These are phyloP conservation scores for cucumber (Cucumis sativus) DNA, from an alignment of 306 rosid genomes.

Conservation along the genomic window Cucumber_9930_V3 NC_026655.2:3531001-3531500, in stretches of 20 bases:
- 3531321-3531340: background rate
- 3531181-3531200: constrained; percentile 31
- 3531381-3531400: background rate
- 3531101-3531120: background rate
- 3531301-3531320: background rate
- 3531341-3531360: background rate
- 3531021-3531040: background rate
- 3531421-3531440: background rate
- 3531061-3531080: constrained; percentile 8
- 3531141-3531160: constrained; percentile 11
- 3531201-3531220: constrained; percentile 26
- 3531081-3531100: constrained; percentile 2
- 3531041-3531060: background rate
- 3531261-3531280: background rate
- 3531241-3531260: constrained; percentile 23
- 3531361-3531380: constrained; percentile 1
- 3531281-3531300: background rate
- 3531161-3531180: constrained; percentile 21
- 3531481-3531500: background rate
- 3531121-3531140: constrained; percentile 5
- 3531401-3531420: background rate
- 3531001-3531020: background rate
- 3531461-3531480: background rate
- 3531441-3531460: background rate
- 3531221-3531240: constrained; percentile 30